Base-by-base conservation (phyloP, 148 eudicot genomes). In the Spergularia bocconei region DNA sequence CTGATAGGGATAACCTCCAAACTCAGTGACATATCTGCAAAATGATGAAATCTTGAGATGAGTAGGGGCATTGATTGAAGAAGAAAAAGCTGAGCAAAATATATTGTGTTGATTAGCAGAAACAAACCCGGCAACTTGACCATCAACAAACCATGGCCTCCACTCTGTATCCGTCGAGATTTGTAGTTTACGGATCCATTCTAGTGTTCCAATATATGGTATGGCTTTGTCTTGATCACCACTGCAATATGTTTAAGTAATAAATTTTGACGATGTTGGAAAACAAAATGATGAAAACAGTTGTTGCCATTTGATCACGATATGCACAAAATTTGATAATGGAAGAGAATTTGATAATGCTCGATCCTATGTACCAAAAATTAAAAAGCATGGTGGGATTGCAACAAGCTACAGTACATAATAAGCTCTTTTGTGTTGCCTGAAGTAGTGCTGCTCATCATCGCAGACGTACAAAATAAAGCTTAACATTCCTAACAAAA, bases 61-160 rank as follows among this genome's bases (percentile, higher is more conserved):
- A 29, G 13, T 16, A 11, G 29, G 4, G 16, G 13, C 12, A 19
- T 9, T 16, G 20, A 52, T 54, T 29, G n/a, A n/a, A 39, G 25
- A 13, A 54, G 57, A 9, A 0, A 2, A 36, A 14, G 8, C 12
- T 25, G 39, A 38, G 0, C 5, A 17, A 23, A 1, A 38, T 63
- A 19, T 7, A 41, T 7, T 8, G 20, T 6, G 39, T n/a, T n/a
- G n/a, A n/a, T n/a, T 19, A 47, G 61, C n/a, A 55, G 54, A 57
- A 16, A 78, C 73, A 19, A 48, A 79, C 81, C 81, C 81, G n/a
- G 81, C 77, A 67, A 79, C 77, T 73, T 79, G 81, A 29, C 81
- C 77, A 38, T 73, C 67, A 29, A 73, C 76, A 50, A 79, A 73
- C 81, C 81, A 79, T 38, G 81, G 81, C 12, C 81, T 58, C 77